Percentiles rank a stretch among this genome's conserved stretches.
Conservation (phyloP, 805 yeast species). For the Debaryomyces castellii region DNA sequence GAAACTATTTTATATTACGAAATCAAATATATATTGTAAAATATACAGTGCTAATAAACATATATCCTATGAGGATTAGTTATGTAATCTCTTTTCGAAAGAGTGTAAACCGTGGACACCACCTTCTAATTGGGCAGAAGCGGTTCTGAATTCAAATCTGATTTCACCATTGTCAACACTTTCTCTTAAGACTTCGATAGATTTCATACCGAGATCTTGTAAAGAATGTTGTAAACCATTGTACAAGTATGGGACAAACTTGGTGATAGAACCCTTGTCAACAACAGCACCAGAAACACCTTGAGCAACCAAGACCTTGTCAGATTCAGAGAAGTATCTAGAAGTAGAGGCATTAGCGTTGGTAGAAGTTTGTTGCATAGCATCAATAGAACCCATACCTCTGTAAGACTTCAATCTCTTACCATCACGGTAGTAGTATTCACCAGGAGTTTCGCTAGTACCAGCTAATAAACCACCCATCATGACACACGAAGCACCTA, state of each 20-base stretch:
- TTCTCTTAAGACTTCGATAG: conserved; percentile 61
- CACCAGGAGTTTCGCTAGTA: conserved; percentile 97
- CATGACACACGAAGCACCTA: conserved; percentile 97
- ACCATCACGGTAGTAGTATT: conserved; percentile 96
- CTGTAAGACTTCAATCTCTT: conserved; percentile 95
- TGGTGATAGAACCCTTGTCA: conserved; percentile 93
- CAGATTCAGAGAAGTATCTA: conserved; percentile 95
- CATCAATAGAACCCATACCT: conserved; percentile 99
- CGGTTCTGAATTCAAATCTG: conserved; percentile 96
- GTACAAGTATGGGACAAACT: conserved; percentile 90
- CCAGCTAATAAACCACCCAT: conserved; percentile 99
- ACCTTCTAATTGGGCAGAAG: conserved; percentile 98
- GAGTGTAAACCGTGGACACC: conserved; percentile 96
- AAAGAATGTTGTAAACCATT: conserved; percentile 97
- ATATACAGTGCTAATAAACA: background rate
- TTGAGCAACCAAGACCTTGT: conserved; percentile 95
- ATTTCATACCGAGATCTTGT: conserved; percentile 91
- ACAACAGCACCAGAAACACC: conserved; percentile 97
- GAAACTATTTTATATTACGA: background rate
- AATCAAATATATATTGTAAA: background rate
- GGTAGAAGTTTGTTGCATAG: conserved; percentile 88
- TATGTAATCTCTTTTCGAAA: conserved; percentile 95
- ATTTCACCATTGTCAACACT: conserved; percentile 66
- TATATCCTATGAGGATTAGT: conserved; percentile 39
- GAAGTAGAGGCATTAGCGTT: conserved; percentile 97